A percentile compares a stretch with the other conserved stretches of the same genome.
These are phyloP conservation scores for Phlebiopsis gigantea DNA, from an alignment of 768 basidiomycete species.

Conservation along the genomic window DNA sequence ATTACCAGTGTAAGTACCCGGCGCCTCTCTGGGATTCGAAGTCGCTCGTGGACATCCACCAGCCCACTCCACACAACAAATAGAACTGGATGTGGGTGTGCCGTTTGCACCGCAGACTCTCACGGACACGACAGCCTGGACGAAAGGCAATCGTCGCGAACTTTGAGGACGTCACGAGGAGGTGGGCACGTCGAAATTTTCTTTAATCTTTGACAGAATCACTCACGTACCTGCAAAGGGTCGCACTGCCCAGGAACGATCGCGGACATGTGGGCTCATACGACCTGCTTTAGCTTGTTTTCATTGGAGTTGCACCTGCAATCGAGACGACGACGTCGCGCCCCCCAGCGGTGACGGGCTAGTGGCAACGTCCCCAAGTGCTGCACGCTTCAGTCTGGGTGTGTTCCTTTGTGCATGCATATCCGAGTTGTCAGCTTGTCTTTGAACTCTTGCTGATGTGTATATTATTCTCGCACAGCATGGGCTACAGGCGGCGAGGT, in stretches of 20 bases:
- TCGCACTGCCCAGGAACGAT: background rate
- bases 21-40: too few species aligned
- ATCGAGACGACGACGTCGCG: background rate
- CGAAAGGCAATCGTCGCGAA: background rate
- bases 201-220: background rate
- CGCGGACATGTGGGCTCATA: background rate
- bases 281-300: background rate
- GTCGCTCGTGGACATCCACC: too few species aligned
- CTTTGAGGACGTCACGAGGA: background rate
- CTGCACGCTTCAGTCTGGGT: background rate
- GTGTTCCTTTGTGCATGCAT: background rate
- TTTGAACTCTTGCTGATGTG: background rate
- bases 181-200: conserved; percentile 5
- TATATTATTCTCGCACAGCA: background rate
- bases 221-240: background rate
- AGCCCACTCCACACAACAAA: too few species aligned
- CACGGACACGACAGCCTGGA: background rate
- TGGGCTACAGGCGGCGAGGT: background rate
- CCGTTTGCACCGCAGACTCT: background rate
- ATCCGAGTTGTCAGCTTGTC: background rate
- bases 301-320: background rate
- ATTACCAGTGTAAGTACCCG: too few species aligned
- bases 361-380: background rate
- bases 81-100: too few species aligned
- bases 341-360: background rate